Evolutionary conservation across 2,329 filamentous ascomycete species (phyloP).

Genomic region (Claviceps pazoutovae): DNA sequence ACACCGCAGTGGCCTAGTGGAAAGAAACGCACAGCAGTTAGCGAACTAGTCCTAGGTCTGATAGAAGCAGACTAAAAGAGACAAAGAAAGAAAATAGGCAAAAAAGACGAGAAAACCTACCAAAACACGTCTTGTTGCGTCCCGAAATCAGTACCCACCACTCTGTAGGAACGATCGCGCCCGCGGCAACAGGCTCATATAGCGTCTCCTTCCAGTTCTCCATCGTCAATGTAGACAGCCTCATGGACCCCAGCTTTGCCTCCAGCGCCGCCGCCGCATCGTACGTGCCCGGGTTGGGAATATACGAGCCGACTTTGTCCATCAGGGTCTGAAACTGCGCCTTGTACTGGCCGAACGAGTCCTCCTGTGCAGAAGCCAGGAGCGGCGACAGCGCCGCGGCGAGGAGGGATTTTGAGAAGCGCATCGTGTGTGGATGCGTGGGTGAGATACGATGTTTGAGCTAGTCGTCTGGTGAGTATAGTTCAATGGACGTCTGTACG

Average conservation of each 20-base stretch:
- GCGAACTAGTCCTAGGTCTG: neutral
- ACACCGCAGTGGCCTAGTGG: slow-evolving; percentile 47
- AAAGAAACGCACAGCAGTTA: neutral
- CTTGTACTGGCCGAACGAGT: slow-evolving; percentile 41
- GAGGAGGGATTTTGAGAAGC: slow-evolving; percentile 37
- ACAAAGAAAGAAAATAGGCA: slow-evolving; percentile 8
- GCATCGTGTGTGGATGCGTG: slow-evolving; percentile 30
- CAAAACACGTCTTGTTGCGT: slow-evolving; percentile 64
- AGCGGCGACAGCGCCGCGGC: slow-evolving; percentile 39
- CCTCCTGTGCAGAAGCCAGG: slow-evolving; percentile 38
- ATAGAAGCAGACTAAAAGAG: neutral
- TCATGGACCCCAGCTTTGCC: slow-evolving; percentile 26
- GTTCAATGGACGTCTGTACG: neutral
- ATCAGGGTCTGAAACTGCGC: slow-evolving; percentile 51
- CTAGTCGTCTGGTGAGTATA: neutral
- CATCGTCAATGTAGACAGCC: slow-evolving; percentile 43
- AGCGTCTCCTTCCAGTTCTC: slow-evolving; percentile 59
- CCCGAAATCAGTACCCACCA: slow-evolving; percentile 66
- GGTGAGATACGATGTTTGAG: neutral
- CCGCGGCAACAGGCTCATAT: slow-evolving; percentile 44
- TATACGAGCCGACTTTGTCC: slow-evolving; percentile 40
- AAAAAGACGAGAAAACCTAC: slow-evolving; percentile 24
- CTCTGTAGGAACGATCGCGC: slow-evolving; percentile 51
- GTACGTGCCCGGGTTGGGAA: slow-evolving; percentile 33
- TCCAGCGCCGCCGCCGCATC: slow-evolving; percentile 27